phyloP scores from a whole-genome alignment of 2,329 filamentous ascomycete species.

The Gremmenia infestans region DNA sequence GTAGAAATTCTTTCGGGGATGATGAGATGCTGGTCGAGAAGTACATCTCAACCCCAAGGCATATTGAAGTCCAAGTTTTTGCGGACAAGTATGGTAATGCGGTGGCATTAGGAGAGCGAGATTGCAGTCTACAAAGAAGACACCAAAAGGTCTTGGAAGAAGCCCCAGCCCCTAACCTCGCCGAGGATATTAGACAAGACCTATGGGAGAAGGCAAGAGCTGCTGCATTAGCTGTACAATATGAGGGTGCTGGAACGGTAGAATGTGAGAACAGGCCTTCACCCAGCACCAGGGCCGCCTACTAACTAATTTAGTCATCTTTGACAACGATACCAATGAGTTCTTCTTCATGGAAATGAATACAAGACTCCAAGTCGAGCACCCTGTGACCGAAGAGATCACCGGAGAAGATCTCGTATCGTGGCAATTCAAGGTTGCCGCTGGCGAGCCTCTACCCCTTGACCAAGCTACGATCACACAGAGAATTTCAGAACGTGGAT shows the following conservation, averaged over 20 bases:
- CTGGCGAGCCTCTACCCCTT: constrained; percentile 61
- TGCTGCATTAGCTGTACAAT: constrained; percentile 70
- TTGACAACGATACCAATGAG: constrained; percentile 73
- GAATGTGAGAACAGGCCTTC: constrained; percentile 64
- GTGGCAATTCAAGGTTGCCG: constrained; percentile 89
- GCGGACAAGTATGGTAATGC: constrained; percentile 75
- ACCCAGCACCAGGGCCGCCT: background rate
- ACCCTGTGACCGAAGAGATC: constrained; percentile 83
- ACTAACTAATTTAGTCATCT: constrained; percentile 63
- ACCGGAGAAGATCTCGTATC: constrained; percentile 77
- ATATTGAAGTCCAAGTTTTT: constrained; percentile 89
- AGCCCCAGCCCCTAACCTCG: constrained; percentile 69
- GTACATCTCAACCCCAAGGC: constrained; percentile 72
- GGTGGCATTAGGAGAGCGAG: constrained; percentile 79
- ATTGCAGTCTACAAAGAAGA: constrained; percentile 80
- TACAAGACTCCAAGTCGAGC: constrained; percentile 91
- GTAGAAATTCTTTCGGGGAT: constrained; percentile 75
- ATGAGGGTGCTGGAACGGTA: constrained; percentile 84
- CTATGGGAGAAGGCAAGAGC: constrained; percentile 63
- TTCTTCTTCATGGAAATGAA: constrained; percentile 85
- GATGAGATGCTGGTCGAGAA: constrained; percentile 81
- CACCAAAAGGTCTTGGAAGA: constrained; percentile 93
- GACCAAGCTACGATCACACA: constrained; percentile 61
- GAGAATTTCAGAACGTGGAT: constrained; percentile 69
- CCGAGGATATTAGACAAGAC: constrained; percentile 52